A percentile compares a stretch with the other conserved stretches of the same genome.
Conservation (phyloP, 1,139 yeast genomes). For the Debaryomyces robertsiae region DNA sequence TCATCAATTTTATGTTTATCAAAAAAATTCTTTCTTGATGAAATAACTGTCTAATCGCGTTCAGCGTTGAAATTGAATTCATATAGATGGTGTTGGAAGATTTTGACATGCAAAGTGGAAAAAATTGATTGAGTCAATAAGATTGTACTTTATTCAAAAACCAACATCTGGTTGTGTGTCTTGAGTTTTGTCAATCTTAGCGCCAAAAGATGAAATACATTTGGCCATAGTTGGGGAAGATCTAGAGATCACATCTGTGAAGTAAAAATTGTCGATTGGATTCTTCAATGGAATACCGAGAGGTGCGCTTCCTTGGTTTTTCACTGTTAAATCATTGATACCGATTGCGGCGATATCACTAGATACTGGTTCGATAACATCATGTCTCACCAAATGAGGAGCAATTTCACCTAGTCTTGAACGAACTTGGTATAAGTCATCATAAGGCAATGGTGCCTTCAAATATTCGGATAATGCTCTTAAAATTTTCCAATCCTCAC, state of each 20-base stretch:
- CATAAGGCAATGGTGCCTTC: conserved; percentile 73
- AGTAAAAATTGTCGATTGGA: conserved; percentile 82
- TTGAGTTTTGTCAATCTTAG: conserved; percentile 59
- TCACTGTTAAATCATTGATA: conserved; percentile 47
- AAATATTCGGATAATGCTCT: conserved; percentile 84
- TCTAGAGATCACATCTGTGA: conserved; percentile 86
- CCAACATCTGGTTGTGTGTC: conserved; percentile 52
- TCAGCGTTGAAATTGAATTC: conserved; percentile 6
- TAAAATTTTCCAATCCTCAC: conserved; percentile 90
- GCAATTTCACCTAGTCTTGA: conserved; percentile 75
- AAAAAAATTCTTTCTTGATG: neutral
- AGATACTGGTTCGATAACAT: conserved; percentile 71
- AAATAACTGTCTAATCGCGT: conserved; percentile 3
- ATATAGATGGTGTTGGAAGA: conserved; percentile 6
- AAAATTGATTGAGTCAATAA: conserved; percentile 6
- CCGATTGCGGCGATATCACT: conserved; percentile 61
- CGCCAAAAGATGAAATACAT: conserved; percentile 70
- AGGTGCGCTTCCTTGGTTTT: conserved; percentile 41
- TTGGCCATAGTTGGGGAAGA: conserved; percentile 90
- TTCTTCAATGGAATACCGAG: conserved; percentile 58
- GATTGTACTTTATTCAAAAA: conserved; percentile 21
- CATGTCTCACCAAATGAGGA: conserved; percentile 79
- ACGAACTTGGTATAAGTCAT: conserved; percentile 70
- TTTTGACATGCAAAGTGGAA: conserved; percentile 10
- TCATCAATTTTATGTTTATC: conserved; percentile 4